These are phyloP conservation scores for Adansonia digitata DNA, from an alignment of 345 rosid species.

Conservation along the genomic window DNA sequence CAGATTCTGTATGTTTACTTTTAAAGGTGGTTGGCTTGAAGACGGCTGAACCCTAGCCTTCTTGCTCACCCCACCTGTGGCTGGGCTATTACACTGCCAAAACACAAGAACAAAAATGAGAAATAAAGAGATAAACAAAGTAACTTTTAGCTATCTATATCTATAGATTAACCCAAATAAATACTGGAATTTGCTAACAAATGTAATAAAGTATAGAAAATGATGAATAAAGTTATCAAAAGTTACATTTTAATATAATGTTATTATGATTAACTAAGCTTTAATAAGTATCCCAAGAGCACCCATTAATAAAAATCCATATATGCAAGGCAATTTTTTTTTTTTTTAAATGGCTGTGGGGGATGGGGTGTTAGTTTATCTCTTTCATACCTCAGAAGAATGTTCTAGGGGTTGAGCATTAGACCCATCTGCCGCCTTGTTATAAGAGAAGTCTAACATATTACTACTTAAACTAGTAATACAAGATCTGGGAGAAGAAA, in stretches of 20 bases:
- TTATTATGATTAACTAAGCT: too few species aligned
- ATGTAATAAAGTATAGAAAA: too few species aligned
- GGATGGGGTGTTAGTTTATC: too few species aligned
- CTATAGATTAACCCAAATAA: background rate
- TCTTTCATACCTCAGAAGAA: constrained; percentile 34
- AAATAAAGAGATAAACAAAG: background rate
- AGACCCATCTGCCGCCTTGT: constrained; percentile 13
- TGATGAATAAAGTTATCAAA: too few species aligned
- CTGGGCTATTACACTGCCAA: constrained; percentile 38
- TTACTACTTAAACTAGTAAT: constrained; percentile 31
- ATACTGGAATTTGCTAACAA: too few species aligned
- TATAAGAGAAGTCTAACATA: constrained; percentile 39
- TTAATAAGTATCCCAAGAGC: too few species aligned
- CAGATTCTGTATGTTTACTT: constrained; percentile 18
- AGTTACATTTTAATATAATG: too few species aligned
- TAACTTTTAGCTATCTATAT: background rate
- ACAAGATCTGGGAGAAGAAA: constrained; percentile 45
- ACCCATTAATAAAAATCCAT: too few species aligned
- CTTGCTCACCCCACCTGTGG: constrained; percentile 36
- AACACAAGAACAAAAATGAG: background rate
- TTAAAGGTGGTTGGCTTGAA: constrained; percentile 35
- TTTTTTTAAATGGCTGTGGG: too few species aligned
- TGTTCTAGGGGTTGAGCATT: constrained; percentile 27
- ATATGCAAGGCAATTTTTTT: too few species aligned
- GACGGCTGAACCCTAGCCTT: constrained; percentile 49